Evolutionary conservation across 257 asterid species (phyloP), one percentile per base, ranked within the genome.

Genomic region (Asclepias syriaca): DNA sequence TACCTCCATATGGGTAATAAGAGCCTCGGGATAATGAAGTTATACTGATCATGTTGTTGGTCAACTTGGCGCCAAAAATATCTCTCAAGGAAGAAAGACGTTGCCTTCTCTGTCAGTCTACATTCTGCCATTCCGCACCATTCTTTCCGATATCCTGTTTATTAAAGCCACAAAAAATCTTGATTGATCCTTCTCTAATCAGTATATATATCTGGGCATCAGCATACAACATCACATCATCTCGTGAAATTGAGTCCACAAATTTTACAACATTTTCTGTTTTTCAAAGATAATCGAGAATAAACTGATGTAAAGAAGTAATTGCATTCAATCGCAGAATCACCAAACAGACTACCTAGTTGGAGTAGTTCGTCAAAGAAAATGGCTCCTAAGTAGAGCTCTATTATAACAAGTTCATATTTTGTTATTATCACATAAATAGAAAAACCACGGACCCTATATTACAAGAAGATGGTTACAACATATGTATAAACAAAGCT

Each of bases 31-130:
- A 29, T 6, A 60, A 32, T 60, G 45, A 29, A 32, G 45, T 15
- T 27, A 60, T 27, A 3, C 65, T 6, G 66, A 60, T 60, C 66
- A 29, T 15, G 45, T 8, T 34, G 13, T 16, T 32, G 13, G 13
- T 14, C 66, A 15, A 61, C 48, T 32, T 61, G 66, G 22, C 66
- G n/a, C 50, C 50, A 7, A 64, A 64, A 64, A 64, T 64, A 37
- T 64, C 68, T 19, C 27, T 39, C 68, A 18, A 34, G 68, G 1
- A 3, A 63, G 50, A 16, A 18, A 64, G 68, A 9, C 18, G 40
- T 37, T 0, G 15, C 68, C 48, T 8, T 63, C 68, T 12, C 15
- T 18, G 14, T 63, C 49, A 15, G n/a, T 32, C 14, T 14, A 37
- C 27, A 16, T 10, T 32, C 49, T 37, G 40, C 19, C 5, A 60